phyloP scores from a whole-genome alignment of 176 grass and related monocot species.

The Rhipidocladum racemiflorum region DNA sequence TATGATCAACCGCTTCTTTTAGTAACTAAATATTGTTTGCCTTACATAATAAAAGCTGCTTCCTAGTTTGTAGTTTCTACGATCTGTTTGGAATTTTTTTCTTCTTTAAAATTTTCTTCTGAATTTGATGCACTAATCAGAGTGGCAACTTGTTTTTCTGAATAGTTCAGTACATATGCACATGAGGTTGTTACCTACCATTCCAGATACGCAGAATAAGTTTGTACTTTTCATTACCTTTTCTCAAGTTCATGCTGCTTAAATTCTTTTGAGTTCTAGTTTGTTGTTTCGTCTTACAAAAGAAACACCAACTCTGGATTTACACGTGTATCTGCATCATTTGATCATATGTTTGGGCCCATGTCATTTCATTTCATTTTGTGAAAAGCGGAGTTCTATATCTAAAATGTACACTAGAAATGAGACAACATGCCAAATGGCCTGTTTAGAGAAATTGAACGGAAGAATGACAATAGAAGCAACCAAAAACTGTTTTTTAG shows the following conservation, averaged over 20 bases:
- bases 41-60: not conserved
- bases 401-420: not conserved
- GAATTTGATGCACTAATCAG: not conserved
- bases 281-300: not conserved
- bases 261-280: not conserved
- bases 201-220: not conserved
- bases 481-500: not conserved
- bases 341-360: not conserved
- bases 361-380: not conserved
- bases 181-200: not conserved
- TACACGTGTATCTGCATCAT: not conserved
- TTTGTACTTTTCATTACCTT: not conserved
- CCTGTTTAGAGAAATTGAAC: not conserved
- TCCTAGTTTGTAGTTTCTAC: not conserved
- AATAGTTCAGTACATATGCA: not conserved
- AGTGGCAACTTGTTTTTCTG: not conserved
- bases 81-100: not conserved
- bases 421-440: not conserved
- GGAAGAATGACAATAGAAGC: not conserved
- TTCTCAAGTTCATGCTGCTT: not conserved
- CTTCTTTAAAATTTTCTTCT: not conserved
- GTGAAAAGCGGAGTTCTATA: not conserved
- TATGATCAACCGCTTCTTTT: not conserved
- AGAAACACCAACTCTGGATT: not conserved
- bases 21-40: not conserved